Conservation (phyloP, 345 rosid species). For the Eucalyptus brandiana region DNA sequence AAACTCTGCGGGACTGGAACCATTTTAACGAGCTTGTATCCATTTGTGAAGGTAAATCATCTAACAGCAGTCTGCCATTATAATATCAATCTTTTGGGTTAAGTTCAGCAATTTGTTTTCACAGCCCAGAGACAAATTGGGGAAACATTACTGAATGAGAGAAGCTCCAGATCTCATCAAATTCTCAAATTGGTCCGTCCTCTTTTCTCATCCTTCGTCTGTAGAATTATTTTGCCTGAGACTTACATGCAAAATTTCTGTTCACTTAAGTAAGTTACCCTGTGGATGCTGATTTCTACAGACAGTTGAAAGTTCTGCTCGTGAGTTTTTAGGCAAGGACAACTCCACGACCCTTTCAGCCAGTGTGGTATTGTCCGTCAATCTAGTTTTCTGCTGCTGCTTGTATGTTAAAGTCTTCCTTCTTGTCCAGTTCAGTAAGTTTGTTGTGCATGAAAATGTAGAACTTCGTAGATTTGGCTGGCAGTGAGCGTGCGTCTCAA, state of each 20-base stretch:
- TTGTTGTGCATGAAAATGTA: constrained; percentile 7
- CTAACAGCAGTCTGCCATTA: background rate
- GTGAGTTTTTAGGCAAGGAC: constrained; percentile 88
- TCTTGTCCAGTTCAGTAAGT: background rate
- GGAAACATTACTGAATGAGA: constrained; percentile 85
- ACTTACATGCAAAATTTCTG: background rate
- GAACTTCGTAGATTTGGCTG: constrained; percentile 96
- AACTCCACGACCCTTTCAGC: constrained; percentile 84
- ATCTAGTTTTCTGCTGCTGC: background rate
- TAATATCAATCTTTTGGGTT: background rate
- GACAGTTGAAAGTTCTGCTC: constrained; percentile 94
- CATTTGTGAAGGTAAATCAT: constrained; percentile 70
- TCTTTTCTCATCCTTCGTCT: constrained; percentile 1
- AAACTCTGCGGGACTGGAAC: constrained; percentile 71
- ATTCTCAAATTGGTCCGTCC: constrained; percentile 73
- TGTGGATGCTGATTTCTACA: constrained; percentile 9
- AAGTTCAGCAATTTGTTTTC: background rate
- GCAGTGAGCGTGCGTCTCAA: constrained; percentile 97
- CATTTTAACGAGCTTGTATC: constrained; percentile 84
- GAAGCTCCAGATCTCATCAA: constrained; percentile 98
- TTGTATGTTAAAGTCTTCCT: background rate
- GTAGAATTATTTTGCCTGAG: background rate
- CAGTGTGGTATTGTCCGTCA: constrained; percentile 55
- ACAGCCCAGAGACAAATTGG: constrained; percentile 91
- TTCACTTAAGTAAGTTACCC: background rate